These are phyloP conservation scores for Ambrosiella cleistominuta DNA, from an alignment of 2,329 filamentous ascomycete genomes.

Conservation along the genomic window DNA sequence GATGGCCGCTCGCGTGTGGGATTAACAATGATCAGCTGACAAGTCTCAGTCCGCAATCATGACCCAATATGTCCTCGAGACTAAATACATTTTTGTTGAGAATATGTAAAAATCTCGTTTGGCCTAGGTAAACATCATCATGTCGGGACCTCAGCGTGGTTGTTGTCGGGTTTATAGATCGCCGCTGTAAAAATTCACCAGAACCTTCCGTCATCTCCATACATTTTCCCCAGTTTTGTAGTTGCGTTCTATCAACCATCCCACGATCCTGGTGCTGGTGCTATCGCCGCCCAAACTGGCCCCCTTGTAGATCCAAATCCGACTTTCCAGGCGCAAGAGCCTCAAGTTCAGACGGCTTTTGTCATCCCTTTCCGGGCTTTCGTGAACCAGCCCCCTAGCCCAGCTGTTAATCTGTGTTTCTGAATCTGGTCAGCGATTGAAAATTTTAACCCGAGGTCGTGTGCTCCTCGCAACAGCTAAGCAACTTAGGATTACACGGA, in stretches of 20 bases:
- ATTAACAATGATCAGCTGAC: not conserved
- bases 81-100: not conserved
- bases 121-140: no score
- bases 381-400: not conserved
- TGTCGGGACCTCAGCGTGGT: not conserved
- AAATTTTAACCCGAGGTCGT: not conserved
- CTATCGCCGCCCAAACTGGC: not conserved
- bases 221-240: not conserved
- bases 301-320: not conserved
- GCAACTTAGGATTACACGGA: not conserved
- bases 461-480: not conserved
- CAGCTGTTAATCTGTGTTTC: not conserved
- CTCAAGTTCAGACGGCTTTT: not conserved
- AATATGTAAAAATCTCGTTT: no score
- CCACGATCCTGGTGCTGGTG: not conserved
- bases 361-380: not conserved
- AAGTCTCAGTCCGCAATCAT: not conserved
- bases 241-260: not conserved
- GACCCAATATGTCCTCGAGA: not conserved
- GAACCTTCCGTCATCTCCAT: conserved; percentile 1
- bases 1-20: not conserved
- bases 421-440: conserved; percentile 2
- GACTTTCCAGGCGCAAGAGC: not conserved
- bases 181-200: not conserved
- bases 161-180: not conserved